Percentiles rank a stretch among this genome's conserved stretches.
phyloP scores from a whole-genome alignment of 306 rosid genomes.

The Macrotyloma uniflorum region DNA sequence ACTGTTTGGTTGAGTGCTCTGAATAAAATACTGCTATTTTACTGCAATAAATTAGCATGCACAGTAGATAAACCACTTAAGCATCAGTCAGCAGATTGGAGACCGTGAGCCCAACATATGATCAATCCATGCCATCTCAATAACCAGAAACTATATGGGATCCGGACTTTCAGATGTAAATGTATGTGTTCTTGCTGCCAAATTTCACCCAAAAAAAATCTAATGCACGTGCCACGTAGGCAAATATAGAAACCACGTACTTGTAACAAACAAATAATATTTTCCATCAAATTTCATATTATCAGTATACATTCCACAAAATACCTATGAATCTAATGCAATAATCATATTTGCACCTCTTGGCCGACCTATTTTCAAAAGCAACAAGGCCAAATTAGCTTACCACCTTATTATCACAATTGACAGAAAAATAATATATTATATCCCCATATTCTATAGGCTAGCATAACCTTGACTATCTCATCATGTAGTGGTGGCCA shows the following conservation, averaged over 20 bases:
- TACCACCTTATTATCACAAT: constrained; percentile 30
- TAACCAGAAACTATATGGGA: not conserved
- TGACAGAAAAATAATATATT: constrained; percentile 35
- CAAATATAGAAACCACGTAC: not conserved
- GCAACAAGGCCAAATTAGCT: constrained; percentile 28
- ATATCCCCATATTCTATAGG: constrained; percentile 7
- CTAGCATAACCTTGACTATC: constrained; percentile 33
- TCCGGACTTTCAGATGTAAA: too few species aligned
- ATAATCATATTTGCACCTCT: constrained; percentile 30
- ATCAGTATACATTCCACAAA: constrained; percentile 5
- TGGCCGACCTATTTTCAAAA: constrained; percentile 29
- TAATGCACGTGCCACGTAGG: constrained; percentile 14
- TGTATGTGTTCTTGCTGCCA: constrained; percentile 24
- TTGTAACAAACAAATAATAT: constrained; percentile 22
- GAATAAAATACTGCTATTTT: too few species aligned
- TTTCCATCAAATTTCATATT: constrained; percentile 25
- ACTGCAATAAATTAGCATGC: too few species aligned
- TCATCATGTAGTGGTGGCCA: constrained; percentile 58
- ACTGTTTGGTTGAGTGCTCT: too few species aligned
- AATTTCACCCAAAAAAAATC: constrained; percentile 7
- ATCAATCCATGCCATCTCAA: not conserved
- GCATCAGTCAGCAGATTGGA: not conserved
- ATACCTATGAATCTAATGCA: constrained; percentile 31
- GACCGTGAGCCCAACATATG: not conserved
- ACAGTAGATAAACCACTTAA: not conserved